These are phyloP conservation scores for Botrytis cinerea DNA, from an alignment of 2,329 filamentous ascomycete species.

Conservation along the genomic window DNA sequence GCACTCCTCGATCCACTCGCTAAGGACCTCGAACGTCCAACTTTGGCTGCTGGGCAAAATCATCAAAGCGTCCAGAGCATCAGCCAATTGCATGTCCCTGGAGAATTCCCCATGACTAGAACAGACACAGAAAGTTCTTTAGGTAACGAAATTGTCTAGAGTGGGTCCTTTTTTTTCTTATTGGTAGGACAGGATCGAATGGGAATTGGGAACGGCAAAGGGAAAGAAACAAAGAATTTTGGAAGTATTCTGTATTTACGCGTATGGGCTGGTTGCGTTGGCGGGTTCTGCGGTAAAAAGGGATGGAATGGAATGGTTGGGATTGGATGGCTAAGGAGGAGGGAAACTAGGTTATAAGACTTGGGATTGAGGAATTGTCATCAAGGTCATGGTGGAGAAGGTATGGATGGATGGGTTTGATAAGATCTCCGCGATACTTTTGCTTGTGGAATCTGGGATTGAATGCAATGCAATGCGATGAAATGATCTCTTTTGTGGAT, in stretches of 20 bases:
- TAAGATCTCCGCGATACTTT: not conserved
- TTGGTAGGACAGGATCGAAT: not conserved
- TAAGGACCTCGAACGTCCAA: constrained; percentile 30
- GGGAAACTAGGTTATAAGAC: constrained; percentile 7
- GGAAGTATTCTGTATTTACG: not conserved
- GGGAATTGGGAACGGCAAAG: not conserved
- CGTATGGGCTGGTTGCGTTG: not conserved
- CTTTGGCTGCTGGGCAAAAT: constrained; percentile 33
- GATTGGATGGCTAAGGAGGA: not conserved
- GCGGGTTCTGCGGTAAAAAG: not conserved
- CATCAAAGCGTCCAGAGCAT: constrained; percentile 37
- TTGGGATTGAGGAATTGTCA: not conserved
- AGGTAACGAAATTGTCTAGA: not conserved
- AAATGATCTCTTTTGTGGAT: not conserved
- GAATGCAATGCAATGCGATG: constrained; percentile 13
- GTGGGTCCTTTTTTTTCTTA: not conserved
- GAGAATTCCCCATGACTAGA: constrained; percentile 35
- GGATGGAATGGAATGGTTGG: not conserved
- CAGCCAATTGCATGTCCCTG: constrained; percentile 41
- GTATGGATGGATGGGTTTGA: not conserved
- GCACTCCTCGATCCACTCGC: constrained; percentile 28
- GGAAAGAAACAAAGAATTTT: not conserved
- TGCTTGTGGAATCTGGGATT: not conserved
- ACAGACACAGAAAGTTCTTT: constrained; percentile 12
- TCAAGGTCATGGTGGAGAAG: not conserved